A percentile compares a stretch with the other conserved stretches of the same genome.
phyloP scores from a whole-genome alignment of 352 stramenopile species.

The Thraustochytrium striatum region DNA sequence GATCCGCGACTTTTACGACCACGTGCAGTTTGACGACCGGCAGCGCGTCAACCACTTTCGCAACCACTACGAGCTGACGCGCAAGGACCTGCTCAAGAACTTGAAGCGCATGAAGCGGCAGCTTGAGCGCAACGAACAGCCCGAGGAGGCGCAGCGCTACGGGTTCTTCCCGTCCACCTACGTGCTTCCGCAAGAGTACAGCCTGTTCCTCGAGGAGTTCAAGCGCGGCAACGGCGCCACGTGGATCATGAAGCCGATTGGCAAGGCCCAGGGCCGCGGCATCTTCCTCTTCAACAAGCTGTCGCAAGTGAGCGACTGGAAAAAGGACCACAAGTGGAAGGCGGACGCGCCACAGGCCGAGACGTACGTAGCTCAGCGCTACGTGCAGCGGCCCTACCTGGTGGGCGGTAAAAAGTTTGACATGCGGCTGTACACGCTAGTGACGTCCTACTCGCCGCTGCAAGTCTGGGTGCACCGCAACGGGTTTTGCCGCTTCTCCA shows the following conservation, averaged over 20 bases:
- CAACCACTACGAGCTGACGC: slow-evolving; percentile 84
- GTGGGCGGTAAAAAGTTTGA: slow-evolving; percentile 89
- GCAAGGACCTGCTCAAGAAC: slow-evolving; percentile 83
- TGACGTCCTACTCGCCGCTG: slow-evolving; percentile 77
- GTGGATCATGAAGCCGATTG: slow-evolving; percentile 90
- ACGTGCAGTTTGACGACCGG: slow-evolving; percentile 56
- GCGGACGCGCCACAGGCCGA: slow-evolving; percentile 66
- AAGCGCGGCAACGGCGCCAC: slow-evolving; percentile 76
- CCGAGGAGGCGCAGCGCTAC: slow-evolving; percentile 61
- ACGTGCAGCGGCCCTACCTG: slow-evolving; percentile 80
- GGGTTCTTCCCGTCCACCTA: slow-evolving; percentile 86
- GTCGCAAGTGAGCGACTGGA: slow-evolving; percentile 83
- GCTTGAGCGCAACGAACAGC: slow-evolving; percentile 63
- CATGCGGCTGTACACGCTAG: slow-evolving; percentile 82
- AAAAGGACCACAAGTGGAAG: slow-evolving; percentile 63
- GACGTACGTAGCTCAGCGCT: slow-evolving; percentile 77
- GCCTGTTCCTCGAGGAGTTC: slow-evolving; percentile 88
- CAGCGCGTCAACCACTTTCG: slow-evolving; percentile 84
- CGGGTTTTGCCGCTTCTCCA: slow-evolving; percentile 82
- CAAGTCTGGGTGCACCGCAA: slow-evolving; percentile 71
- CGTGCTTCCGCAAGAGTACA: slow-evolving; percentile 85
- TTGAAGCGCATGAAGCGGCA: slow-evolving; percentile 79
- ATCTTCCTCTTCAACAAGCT: slow-evolving; percentile 90
- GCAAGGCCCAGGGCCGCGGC: slow-evolving; percentile 77
- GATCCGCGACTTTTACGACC: slow-evolving; percentile 62